Percentiles rank a stretch among this genome's conserved stretches.
Evolutionary conservation across 495 filamentous ascomycete species (phyloP).

Genomic region (Aspergillus panamensis): DNA sequence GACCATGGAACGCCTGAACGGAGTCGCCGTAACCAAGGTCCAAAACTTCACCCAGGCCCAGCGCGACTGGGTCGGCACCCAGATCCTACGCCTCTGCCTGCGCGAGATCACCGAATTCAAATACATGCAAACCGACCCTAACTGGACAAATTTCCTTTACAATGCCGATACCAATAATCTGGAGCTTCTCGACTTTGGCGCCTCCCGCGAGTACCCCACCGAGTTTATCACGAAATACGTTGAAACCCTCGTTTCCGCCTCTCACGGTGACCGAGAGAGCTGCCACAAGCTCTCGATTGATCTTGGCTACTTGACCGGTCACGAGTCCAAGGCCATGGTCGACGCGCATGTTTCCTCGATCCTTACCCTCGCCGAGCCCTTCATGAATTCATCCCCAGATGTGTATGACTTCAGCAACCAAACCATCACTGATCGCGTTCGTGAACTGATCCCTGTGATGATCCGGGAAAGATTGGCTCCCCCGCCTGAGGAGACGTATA

Average conservation of each 20-base stretch:
- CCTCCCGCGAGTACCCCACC: conserved; percentile 77
- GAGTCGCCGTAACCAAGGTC: conserved; percentile 83
- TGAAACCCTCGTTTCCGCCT: conserved; percentile 70
- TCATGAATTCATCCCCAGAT: conserved; percentile 67
- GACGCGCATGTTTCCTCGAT: conserved; percentile 82
- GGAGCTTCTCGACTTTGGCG: conserved; percentile 94
- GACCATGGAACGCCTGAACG: conserved; percentile 88
- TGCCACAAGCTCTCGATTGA: conserved; percentile 69
- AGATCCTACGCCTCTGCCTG: conserved; percentile 88
- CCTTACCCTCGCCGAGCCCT: conserved; percentile 88
- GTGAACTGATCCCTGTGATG: conserved; percentile 86
- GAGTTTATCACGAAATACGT: conserved; percentile 79
- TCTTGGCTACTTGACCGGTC: conserved; percentile 88
- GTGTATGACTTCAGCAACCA: conserved; percentile 90
- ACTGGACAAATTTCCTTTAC: conserved; percentile 99
- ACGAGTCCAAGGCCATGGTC: conserved; percentile 76
- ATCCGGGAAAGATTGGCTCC: conserved; percentile 80
- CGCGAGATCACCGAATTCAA: conserved; percentile 89
- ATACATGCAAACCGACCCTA: conserved; percentile 99
- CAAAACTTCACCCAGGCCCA: conserved; percentile 71
- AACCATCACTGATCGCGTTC: conserved; percentile 92
- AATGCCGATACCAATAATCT: conserved; percentile 68
- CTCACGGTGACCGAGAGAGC: conserved; percentile 57
- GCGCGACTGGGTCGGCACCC: conserved; percentile 84
- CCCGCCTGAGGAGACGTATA: conserved; percentile 97